phyloP scores from a whole-genome alignment of 441 rosid genomes.

The Metrosideros polymorpha region DNA sequence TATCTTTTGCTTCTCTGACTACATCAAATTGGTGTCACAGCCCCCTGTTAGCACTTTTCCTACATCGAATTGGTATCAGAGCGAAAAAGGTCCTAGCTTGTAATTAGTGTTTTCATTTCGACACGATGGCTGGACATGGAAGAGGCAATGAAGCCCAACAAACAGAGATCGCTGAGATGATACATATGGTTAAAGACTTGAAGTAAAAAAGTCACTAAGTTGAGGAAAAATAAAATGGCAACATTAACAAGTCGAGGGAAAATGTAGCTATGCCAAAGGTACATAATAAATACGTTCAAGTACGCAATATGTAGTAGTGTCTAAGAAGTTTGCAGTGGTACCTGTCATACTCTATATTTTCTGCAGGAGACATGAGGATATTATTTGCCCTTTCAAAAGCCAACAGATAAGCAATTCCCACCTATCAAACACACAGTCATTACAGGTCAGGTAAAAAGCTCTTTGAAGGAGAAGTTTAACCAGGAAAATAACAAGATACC shows the following conservation, averaged over 20 bases:
- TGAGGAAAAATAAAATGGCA: neutral
- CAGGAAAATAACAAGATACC: neutral
- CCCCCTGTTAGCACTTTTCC: neutral
- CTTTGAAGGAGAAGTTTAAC: neutral
- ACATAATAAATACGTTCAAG: neutral
- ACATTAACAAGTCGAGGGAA: neutral
- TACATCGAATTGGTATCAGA: neutral
- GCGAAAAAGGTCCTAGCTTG: neutral
- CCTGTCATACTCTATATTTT: constrained; percentile 93
- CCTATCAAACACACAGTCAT: constrained; percentile 36
- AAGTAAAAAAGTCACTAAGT: neutral
- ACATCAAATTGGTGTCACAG: neutral
- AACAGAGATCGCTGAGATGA: neutral
- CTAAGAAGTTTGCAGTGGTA: constrained; percentile 2
- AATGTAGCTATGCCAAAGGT: neutral
- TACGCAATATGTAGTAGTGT: neutral
- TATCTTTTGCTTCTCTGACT: neutral
- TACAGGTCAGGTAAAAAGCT: neutral
- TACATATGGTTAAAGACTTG: neutral
- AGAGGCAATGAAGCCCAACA: neutral
- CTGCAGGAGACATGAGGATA: constrained; percentile 43
- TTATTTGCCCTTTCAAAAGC: constrained; percentile 82
- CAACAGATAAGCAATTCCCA: constrained; percentile 84
- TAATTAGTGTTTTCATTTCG: neutral
- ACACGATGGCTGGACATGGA: neutral